Evolutionary conservation across 345 rosid genomes (phyloP), one percentile per base, ranked within the genome.

Genomic region (Salix udensis): DNA sequence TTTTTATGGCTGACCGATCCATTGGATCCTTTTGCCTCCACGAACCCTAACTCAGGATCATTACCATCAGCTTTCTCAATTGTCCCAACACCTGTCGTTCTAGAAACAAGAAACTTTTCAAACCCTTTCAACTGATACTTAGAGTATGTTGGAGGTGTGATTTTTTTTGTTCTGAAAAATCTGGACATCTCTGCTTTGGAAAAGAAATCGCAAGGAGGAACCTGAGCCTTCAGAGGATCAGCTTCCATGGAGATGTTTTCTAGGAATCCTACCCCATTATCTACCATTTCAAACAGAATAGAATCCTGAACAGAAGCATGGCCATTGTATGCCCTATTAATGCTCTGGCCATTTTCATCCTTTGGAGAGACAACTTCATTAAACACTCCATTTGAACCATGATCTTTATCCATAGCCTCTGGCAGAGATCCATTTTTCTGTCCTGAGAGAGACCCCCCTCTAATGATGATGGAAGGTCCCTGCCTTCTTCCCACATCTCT

Each of bases 151-250:
- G 89, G 80, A 77, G 91, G 97, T 73, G 86, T 86, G 67, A 89
- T 71, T 65, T 80, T 85, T 85, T 81, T 89, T 76, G 81, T 85
- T 78, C 58, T 86, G 67, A 95, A 82, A 82, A 91, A 95, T 52
- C 76, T 79, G 31, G 98, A 88, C 97, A 95, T 95, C 80, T 87
- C 98, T 74, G 84, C 84, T 82, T 86, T 92, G 50, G 97, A 95
- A 87, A 95, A 91, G 67, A 93, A 81, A 80, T 93, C 84, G 52
- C 81, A 75, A 67, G 93, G 93, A 83, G 98, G 98, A 82, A 88
- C 64, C 85, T 95, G 98, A 84, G 97, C 88, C 82, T 79, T 88
- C 42, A 93, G 86, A 81, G 98, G 98, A 79, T 95, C 86, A 82
- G 81, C 72, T 71, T 85, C 86, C 77, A 68, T 74, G 75, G 46